phyloP scores from a whole-genome alignment of 192 early-diverging fungal species.

The Martensiomyces pterosporus region DNA sequence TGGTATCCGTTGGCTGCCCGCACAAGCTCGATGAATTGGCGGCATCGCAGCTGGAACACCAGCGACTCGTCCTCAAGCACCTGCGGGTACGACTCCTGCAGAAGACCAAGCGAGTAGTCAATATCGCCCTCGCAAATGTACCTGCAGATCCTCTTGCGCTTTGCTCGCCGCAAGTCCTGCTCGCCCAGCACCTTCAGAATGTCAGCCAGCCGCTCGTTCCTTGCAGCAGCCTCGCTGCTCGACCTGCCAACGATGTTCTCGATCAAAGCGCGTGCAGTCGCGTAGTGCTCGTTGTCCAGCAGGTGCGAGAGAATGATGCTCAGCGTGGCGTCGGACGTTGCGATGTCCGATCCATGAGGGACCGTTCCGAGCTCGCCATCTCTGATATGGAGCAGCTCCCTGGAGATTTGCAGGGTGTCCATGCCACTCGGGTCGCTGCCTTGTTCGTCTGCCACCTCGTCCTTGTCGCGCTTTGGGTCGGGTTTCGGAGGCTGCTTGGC shows the following conservation, averaged over 20 bases:
- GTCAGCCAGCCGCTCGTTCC: constrained; percentile 10
- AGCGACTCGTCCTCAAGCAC: constrained; percentile 66
- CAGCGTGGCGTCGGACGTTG: constrained; percentile 18
- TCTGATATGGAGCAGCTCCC: constrained; percentile 1
- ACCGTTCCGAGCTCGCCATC: constrained; percentile 2
- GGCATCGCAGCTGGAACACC: constrained; percentile 75
- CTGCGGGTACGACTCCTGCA: constrained; percentile 63
- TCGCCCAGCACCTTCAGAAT: constrained; percentile 21
- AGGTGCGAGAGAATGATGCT: constrained; percentile 74
- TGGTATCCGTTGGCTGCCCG: constrained; percentile 27
- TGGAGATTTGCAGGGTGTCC: too few relatives aligned
- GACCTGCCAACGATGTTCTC: constrained; percentile 35
- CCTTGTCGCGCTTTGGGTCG: too few relatives aligned
- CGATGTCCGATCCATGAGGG: background rate
- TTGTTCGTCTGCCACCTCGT: too few relatives aligned
- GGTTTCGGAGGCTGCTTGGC: too few relatives aligned
- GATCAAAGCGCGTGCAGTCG: constrained; percentile 68
- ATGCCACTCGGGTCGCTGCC: too few relatives aligned
- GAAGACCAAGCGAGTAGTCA: constrained; percentile 62
- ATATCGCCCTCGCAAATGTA: constrained; percentile 71
- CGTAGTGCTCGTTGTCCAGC: constrained; percentile 76
- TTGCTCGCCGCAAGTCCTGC: constrained; percentile 26
- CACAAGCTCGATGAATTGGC: constrained; percentile 86
- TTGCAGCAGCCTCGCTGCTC: background rate
- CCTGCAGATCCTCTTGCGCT: constrained; percentile 50